Evolutionary conservation across 192 early-diverging fungal species (phyloP).

Genomic region (Dispira simplex): DNA sequence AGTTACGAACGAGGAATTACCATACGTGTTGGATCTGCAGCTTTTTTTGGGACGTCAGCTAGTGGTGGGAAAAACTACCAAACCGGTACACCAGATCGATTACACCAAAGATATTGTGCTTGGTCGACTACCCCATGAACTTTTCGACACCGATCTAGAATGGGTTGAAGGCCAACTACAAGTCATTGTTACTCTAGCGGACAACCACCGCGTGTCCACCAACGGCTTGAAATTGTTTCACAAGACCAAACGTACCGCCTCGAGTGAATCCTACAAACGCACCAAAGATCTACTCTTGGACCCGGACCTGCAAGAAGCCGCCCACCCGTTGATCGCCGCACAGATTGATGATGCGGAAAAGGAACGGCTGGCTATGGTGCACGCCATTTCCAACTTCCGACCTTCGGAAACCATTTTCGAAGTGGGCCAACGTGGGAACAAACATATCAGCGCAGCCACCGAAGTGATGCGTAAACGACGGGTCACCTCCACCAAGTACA

Average conservation of each 20-base stretch:
- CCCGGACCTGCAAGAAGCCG: conserved; percentile 40
- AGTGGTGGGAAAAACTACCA: conserved; percentile 18
- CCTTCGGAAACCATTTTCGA: conserved; percentile 93
- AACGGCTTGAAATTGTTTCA: conserved; percentile 82
- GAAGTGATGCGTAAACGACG: conserved; percentile 49
- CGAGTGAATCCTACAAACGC: conserved; percentile 71
- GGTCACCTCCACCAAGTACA: conserved; percentile 24
- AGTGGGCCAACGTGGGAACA: conserved; percentile 69
- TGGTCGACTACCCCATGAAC: conserved; percentile 55
- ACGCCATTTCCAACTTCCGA: conserved; percentile 60
- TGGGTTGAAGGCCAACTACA: conserved; percentile 47
- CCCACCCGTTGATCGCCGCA: conserved; percentile 52
- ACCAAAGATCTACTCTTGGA: conserved; percentile 66
- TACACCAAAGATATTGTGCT: conserved; percentile 70
- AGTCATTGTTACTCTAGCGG: conserved; percentile 44
- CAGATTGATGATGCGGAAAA: conserved; percentile 38
- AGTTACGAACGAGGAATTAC: conserved; percentile 75
- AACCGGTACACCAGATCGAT: conserved; percentile 20
- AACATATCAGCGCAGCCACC: conserved; percentile 47
- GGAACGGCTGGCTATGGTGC: conserved; percentile 51
- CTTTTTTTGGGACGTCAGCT: conserved; percentile 73
- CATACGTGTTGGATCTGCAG: conserved; percentile 86
- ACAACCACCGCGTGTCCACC: conserved; percentile 40
- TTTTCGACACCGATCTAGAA: conserved; percentile 56
- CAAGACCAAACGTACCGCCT: conserved; percentile 66